Conservation (phyloP, 345 rosid species). For the Heritiera fomes region DNA sequence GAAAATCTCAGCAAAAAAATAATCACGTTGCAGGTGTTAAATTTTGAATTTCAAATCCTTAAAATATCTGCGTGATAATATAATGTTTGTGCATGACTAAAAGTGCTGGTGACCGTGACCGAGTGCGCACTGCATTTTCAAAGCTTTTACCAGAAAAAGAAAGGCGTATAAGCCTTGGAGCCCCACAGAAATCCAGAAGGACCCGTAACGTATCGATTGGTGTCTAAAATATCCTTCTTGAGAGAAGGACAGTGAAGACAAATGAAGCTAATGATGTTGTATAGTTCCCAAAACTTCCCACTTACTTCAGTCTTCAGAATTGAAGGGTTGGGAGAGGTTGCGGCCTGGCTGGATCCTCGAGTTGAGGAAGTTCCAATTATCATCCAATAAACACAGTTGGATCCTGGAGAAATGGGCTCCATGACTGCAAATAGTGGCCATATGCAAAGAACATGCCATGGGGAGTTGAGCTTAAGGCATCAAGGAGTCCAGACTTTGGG, state of each 20-base stretch:
- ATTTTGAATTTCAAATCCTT: too few species aligned
- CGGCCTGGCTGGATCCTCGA: constrained; percentile 45
- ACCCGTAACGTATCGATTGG: background rate
- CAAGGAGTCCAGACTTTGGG: background rate
- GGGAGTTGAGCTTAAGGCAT: constrained; percentile 5
- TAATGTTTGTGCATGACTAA: constrained; percentile 15
- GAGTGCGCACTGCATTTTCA: constrained; percentile 37
- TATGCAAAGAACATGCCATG: background rate
- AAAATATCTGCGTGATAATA: background rate
- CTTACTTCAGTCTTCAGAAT: background rate
- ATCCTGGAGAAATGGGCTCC: constrained; percentile 14
- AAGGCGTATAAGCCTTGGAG: constrained; percentile 32
- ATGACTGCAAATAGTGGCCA: constrained; percentile 4
- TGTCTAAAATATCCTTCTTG: background rate
- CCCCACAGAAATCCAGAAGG: constrained; percentile 34
- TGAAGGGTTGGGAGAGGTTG: background rate
- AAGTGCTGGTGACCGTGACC: constrained; percentile 29
- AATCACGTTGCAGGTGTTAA: too few species aligned
- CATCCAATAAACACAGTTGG: constrained; percentile 7
- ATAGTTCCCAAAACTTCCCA: background rate
- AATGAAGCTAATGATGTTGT: background rate
- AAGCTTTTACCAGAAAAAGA: constrained; percentile 38
- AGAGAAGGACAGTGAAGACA: background rate
- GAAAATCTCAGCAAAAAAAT: too few species aligned
- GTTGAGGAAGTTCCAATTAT: constrained; percentile 36